Percentiles rank a stretch among this genome's conserved stretches.
phyloP scores from a whole-genome alignment of 2,329 filamentous ascomycete species.

The Cryphonectria parasitica region DNA sequence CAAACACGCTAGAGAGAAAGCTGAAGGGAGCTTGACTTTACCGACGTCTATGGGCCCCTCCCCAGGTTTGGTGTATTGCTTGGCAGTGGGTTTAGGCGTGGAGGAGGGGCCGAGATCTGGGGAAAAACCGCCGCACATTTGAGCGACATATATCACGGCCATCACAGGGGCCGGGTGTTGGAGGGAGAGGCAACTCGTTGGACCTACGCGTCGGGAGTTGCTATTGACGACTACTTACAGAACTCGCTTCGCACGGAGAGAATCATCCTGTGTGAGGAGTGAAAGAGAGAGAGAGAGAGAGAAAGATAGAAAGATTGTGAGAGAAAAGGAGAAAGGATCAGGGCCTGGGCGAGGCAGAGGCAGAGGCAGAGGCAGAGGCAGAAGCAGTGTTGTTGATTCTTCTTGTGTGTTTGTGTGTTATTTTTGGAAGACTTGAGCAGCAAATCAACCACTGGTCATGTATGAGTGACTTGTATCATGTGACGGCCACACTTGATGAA shows the following conservation, averaged over 20 bases:
- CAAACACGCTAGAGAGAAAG: background rate
- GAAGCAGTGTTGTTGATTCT: background rate
- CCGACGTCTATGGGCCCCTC: background rate
- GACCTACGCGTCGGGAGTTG: background rate
- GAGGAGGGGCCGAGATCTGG: background rate
- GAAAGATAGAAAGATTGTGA: too few relatives aligned
- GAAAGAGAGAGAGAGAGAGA: too few relatives aligned
- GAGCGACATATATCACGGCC: background rate
- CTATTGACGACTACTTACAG: background rate
- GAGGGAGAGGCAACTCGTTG: too few relatives aligned
- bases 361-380: too few relatives aligned
- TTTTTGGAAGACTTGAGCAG: background rate
- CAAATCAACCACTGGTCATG: background rate
- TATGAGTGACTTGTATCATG: background rate
- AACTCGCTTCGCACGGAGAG: background rate
- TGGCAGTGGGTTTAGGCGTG: background rate
- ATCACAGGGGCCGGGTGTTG: background rate
- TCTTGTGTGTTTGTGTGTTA: background rate
- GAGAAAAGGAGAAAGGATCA: too few relatives aligned
- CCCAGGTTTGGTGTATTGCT: background rate
- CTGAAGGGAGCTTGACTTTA: too few relatives aligned
- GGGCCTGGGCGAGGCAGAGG: background rate
- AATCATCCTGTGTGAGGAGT: background rate
- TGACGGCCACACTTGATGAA: background rate
- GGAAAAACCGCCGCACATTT: background rate